phyloP scores from a whole-genome alignment of 2,329 filamentous ascomycete genomes.

The Alternaria ethzedia region DNA sequence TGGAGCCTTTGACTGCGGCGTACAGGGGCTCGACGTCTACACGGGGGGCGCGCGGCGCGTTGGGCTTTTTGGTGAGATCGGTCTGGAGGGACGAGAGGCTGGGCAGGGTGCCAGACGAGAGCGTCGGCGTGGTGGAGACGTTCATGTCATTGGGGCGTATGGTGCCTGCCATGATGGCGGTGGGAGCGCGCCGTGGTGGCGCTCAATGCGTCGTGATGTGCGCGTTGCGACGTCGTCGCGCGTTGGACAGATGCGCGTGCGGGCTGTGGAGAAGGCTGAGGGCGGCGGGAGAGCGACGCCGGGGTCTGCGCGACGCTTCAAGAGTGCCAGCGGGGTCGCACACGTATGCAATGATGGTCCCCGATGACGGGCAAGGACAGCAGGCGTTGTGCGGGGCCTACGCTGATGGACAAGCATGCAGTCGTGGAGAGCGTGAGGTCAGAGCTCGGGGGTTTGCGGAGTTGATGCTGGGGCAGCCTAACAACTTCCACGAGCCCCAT shows the following conservation, averaged over 20 bases:
- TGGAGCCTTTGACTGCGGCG: conserved; percentile 64
- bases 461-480: conserved; percentile 10
- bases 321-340: conserved; percentile 18
- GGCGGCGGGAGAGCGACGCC: conserved; percentile 4
- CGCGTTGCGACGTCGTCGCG: conserved; percentile 8
- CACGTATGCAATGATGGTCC: conserved; percentile 10
- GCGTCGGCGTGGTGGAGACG: conserved; percentile 42
- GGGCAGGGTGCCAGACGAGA: conserved; percentile 45
- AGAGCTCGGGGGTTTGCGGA: conserved; percentile 32
- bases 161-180: conserved; percentile 46
- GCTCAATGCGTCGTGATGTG: conserved; percentile 20
- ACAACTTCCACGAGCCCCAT: neutral
- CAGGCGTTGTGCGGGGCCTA: conserved; percentile 21
- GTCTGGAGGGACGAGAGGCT: conserved; percentile 47
- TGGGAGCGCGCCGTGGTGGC: conserved; percentile 5
- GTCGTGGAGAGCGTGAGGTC: conserved; percentile 32
- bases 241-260: conserved; percentile 10
- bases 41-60: conserved; percentile 61
- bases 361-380: conserved; percentile 18
- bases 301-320: conserved; percentile 7
- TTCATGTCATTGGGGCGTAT: conserved; percentile 47
- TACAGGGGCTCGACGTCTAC: conserved; percentile 69
- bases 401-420: conserved; percentile 27
- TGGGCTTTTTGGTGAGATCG: conserved; percentile 53
- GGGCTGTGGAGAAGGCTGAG: conserved; percentile 10